Conservation (phyloP, 1,284 basidiomycete species). For the Sporisorium scitamineum region DNA sequence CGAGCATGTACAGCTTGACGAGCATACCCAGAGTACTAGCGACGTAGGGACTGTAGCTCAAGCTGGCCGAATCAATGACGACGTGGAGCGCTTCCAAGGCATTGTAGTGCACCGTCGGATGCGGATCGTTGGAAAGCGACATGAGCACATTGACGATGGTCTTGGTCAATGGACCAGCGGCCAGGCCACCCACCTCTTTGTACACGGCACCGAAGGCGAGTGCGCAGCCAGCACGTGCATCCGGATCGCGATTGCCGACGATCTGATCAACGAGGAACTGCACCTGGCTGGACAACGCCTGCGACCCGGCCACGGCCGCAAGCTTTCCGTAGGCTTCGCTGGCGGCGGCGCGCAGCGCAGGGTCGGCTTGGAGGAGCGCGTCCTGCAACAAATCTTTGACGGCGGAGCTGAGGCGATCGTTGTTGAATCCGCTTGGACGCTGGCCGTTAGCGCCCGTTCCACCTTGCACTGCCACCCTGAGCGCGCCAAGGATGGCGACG, state of each 20-base stretch:
- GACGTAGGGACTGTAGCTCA: slow-evolving; percentile 91
- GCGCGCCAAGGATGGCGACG: slow-evolving; percentile 81
- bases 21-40: slow-evolving; percentile 89
- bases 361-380: slow-evolving; percentile 83
- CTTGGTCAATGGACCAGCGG: slow-evolving; percentile 92
- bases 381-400: slow-evolving; percentile 86
- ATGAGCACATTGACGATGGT: slow-evolving; percentile 95
- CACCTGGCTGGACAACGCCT: slow-evolving; percentile 86
- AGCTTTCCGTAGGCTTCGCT: slow-evolving; percentile 91
- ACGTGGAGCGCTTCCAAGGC: slow-evolving; percentile 85
- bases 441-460: slow-evolving; percentile 44
- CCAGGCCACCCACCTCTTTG: slow-evolving; percentile 89
- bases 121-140: slow-evolving; percentile 94
- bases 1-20: slow-evolving; percentile 87
- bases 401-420: slow-evolving; percentile 78
- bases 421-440: slow-evolving; percentile 63
- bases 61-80: slow-evolving; percentile 90
- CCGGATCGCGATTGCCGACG: slow-evolving; percentile 94
- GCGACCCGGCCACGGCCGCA: slow-evolving; percentile 84
- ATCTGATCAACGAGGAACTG: slow-evolving; percentile 94
- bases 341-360: slow-evolving; percentile 80
- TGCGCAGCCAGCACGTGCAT: slow-evolving; percentile 92
- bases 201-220: slow-evolving; percentile 95
- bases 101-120: slow-evolving; percentile 95
- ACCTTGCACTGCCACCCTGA: slow-evolving; percentile 71